These are phyloP conservation scores for Monarda citriodora DNA, from an alignment of 305 asterid species.

Conservation along the genomic window DNA sequence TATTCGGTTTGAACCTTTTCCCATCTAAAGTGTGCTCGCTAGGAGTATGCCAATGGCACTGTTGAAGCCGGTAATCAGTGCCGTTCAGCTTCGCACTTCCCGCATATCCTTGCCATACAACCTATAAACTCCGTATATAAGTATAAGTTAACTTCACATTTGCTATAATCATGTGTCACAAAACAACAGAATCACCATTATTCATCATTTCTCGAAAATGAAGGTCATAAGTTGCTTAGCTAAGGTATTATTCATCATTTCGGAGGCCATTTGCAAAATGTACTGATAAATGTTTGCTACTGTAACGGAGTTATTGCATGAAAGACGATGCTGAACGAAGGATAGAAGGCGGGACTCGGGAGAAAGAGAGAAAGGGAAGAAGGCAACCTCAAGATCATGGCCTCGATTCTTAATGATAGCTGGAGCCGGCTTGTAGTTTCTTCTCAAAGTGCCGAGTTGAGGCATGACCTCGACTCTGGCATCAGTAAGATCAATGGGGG, in stretches of 20 bases:
- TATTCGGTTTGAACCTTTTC: constrained; percentile 31
- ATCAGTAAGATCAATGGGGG: constrained; percentile 62
- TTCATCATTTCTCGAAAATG: neutral
- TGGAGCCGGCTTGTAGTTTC: constrained; percentile 45
- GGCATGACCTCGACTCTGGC: constrained; percentile 26
- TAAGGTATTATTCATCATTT: too few species aligned
- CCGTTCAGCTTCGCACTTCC: constrained; percentile 50
- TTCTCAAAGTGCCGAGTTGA: constrained; percentile 26
- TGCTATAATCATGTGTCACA: neutral
- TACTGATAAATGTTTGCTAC: too few species aligned
- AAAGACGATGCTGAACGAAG: too few species aligned
- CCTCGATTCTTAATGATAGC: constrained; percentile 60
- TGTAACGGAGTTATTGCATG: neutral
- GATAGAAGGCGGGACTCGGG: too few species aligned
- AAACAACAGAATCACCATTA: neutral
- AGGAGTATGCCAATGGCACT: constrained; percentile 92
- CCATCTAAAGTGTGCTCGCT: constrained; percentile 76
- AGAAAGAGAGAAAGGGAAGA: too few species aligned
- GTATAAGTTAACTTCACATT: neutral
- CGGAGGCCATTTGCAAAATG: too few species aligned
- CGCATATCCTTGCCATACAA: constrained; percentile 64
- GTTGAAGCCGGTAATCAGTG: constrained; percentile 34
- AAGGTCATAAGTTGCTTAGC: too few species aligned
- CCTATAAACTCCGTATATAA: constrained; percentile 26
- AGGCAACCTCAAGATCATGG: constrained; percentile 55